Conservation (phyloP, 768 basidiomycete species). For the Tylopilus intermedius region DNA sequence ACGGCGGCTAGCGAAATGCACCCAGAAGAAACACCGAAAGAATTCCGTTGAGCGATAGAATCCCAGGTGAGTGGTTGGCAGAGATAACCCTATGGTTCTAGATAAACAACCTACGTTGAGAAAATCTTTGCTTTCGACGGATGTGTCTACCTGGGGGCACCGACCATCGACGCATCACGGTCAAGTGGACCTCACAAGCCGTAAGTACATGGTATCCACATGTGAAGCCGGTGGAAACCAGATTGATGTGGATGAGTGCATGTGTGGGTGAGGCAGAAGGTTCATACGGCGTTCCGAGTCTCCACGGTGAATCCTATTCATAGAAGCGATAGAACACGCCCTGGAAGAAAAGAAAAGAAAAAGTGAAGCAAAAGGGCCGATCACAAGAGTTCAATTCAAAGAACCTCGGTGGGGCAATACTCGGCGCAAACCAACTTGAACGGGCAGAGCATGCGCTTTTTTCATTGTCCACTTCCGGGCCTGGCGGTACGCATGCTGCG, state of each 20-base stretch:
- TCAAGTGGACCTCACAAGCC: too few relatives aligned
- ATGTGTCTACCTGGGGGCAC: not conserved
- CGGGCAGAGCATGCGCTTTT: too few relatives aligned
- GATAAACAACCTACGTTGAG: not conserved
- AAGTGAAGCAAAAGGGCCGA: too few relatives aligned
- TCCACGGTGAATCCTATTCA: not conserved
- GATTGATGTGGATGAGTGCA: not conserved
- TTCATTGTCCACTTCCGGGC: not conserved
- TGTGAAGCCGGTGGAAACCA: not conserved
- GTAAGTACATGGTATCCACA: not conserved
- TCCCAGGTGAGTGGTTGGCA: not conserved
- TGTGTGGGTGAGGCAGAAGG: not conserved
- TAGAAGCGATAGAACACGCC: not conserved
- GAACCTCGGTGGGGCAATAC: too few relatives aligned
- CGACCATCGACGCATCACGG: too few relatives aligned
- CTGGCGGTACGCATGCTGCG: too few relatives aligned
- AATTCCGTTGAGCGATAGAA: not conserved
- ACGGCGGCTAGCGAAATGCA: not conserved
- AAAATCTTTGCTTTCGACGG: not conserved
- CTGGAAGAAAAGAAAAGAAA: not conserved
- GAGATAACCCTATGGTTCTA: not conserved
- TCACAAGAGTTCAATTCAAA: not conserved
- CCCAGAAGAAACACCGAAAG: not conserved
- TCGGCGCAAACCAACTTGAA: too few relatives aligned
- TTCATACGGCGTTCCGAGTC: not conserved